phyloP scores from a whole-genome alignment of 345 rosid species.

The Salix viminalis region DNA sequence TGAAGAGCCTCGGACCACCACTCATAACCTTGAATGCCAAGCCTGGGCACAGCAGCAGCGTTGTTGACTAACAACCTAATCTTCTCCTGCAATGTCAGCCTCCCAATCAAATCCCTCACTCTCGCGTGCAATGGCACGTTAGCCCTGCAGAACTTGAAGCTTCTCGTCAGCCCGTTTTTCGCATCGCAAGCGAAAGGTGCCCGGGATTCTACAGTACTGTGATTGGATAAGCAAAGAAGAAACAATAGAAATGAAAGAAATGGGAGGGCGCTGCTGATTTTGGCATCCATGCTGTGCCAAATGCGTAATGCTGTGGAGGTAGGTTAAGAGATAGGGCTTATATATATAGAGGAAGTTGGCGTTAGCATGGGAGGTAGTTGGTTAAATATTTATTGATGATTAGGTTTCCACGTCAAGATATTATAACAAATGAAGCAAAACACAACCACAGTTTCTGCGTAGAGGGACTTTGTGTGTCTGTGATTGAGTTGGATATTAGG shows the following conservation, averaged over 20 bases:
- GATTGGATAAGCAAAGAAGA: background rate
- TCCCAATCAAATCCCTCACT: conserved; percentile 23
- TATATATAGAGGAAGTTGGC: conserved; percentile 8
- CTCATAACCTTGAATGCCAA: conserved; percentile 32
- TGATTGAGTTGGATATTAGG: background rate
- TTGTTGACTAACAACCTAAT: conserved; percentile 28
- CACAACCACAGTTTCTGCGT: background rate
- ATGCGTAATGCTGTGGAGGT: background rate
- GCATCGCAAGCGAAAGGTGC: conserved; percentile 33
- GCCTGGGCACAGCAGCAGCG: conserved; percentile 26
- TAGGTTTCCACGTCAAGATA: conserved; percentile 22
- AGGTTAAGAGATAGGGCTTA: background rate
- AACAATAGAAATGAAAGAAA: background rate
- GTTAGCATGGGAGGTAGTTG: background rate
- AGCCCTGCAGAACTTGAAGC: conserved; percentile 17
- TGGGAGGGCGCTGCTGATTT: background rate
- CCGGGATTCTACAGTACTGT: background rate
- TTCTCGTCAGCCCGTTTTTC: conserved; percentile 7
- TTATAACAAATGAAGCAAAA: background rate
- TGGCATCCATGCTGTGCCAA: conserved; percentile 2
- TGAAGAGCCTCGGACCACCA: conserved; percentile 43
- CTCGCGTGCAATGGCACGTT: conserved; percentile 20
- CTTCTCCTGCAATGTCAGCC: conserved; percentile 32
- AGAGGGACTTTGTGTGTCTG: background rate
- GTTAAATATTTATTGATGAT: background rate